Evolutionary conservation across 768 basidiomycete species (phyloP).

Genomic region (Pilatotrama ljubarskyi): DNA sequence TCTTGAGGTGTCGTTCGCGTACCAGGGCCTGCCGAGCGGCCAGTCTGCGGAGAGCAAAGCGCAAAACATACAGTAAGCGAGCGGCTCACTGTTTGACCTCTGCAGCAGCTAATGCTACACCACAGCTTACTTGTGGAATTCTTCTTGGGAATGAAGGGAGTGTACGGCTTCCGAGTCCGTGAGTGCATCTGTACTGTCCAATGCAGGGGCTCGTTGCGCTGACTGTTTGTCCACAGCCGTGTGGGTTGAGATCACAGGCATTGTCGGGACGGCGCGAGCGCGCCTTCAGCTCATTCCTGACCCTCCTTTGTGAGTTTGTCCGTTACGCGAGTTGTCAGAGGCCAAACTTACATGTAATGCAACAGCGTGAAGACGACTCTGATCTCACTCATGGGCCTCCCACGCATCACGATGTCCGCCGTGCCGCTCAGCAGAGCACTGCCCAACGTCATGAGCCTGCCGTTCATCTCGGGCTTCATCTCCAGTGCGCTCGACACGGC

Average conservation of each 20-base stretch:
- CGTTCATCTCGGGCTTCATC: conserved; percentile 67
- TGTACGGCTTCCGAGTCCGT: conserved; percentile 34
- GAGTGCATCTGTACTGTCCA: conserved; percentile 1
- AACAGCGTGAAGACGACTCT: conserved; percentile 46
- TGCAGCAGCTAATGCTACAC: neutral
- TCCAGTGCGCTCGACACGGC: conserved; percentile 66
- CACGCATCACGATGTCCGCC: conserved; percentile 61
- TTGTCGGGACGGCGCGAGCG: conserved; percentile 62
- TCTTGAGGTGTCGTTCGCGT: conserved; percentile 70
- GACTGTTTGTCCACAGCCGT: conserved; percentile 42
- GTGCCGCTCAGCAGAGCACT: conserved; percentile 62
- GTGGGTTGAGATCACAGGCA: conserved; percentile 72
- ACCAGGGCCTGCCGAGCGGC: conserved; percentile 54
- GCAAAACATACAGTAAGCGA: conserved; percentile 52
- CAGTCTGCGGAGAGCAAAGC: conserved; percentile 36
- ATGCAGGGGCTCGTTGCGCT: neutral
- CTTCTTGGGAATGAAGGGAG: conserved; percentile 54
- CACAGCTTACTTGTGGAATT: conserved; percentile 62
- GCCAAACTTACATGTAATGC: neutral
- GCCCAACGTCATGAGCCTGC: conserved; percentile 80
- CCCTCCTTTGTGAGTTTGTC: conserved; percentile 50
- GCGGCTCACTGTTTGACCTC: neutral
- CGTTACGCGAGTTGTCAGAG: neutral
- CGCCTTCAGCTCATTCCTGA: conserved; percentile 75
- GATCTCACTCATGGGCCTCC: conserved; percentile 70